A percentile compares a stretch with the other conserved stretches of the same genome.
These are phyloP conservation scores for Alternaria brassicae DNA, from an alignment of 2,329 filamentous ascomycete genomes.

Conservation along the genomic window DNA sequence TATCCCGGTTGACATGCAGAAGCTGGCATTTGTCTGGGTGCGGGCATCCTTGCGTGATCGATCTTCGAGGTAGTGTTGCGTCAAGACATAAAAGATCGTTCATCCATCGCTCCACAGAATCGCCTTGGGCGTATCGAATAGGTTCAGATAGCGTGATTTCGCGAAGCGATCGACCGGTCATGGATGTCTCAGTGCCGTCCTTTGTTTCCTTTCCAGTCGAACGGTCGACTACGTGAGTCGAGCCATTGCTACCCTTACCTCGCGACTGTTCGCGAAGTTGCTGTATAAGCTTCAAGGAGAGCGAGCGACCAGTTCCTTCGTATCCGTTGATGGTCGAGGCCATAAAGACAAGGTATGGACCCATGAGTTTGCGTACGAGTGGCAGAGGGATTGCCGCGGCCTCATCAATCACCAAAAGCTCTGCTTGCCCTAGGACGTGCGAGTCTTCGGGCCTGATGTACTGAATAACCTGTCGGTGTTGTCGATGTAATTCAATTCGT, in stretches of 20 bases:
- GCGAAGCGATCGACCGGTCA: conserved; percentile 76
- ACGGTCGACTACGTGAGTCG: conserved; percentile 74
- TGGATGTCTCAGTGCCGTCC: conserved; percentile 42
- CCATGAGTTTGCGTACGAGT: conserved; percentile 91
- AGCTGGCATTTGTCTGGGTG: conserved; percentile 92
- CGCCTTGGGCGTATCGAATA: conserved; percentile 90
- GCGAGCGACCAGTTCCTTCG: conserved; percentile 91
- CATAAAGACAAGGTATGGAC: conserved; percentile 98
- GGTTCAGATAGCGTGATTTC: conserved; percentile 94
- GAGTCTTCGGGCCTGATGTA: conserved; percentile 97
- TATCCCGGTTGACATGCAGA: conserved; percentile 93
- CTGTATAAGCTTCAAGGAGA: conserved; percentile 96
- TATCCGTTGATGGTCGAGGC: conserved; percentile 99
- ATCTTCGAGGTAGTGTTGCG: conserved; percentile 81
- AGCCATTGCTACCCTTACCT: conserved; percentile 62
- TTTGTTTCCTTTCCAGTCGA: conserved; percentile 73
- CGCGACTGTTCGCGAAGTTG: conserved; percentile 93
- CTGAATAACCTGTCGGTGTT: conserved; percentile 97
- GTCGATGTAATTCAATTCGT: conserved; percentile 90
- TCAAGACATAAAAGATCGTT: conserved; percentile 94
- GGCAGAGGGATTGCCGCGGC: conserved; percentile 95
- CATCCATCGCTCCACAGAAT: conserved; percentile 94
- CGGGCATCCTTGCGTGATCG: conserved; percentile 78
- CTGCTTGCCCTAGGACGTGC: conserved; percentile 92
- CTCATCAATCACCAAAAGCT: conserved; percentile 95